Evolutionary conservation across 163 green algal genomes (phyloP), one percentile per base, ranked within the genome.

Genomic region (Scenedesmus sp.): DNA sequence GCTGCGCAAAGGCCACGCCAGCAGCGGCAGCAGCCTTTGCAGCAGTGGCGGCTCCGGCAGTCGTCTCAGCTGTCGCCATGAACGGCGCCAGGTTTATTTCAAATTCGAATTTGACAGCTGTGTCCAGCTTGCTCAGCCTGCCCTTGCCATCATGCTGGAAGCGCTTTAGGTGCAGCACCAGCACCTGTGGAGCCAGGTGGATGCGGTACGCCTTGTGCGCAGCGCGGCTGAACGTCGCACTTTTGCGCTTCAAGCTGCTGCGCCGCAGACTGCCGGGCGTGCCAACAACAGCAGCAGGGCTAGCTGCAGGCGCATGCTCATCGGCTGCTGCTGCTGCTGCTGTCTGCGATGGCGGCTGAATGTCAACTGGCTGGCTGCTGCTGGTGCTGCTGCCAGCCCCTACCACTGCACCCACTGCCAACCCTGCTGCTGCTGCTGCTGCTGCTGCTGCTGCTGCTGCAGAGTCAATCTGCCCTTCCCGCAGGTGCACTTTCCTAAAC

Each of bases 131-230:
- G 23, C n/a, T 64, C 70, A 93, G 84, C 85, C 77, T n/a, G 23
- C 90, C 90, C 16, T 59, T 64, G 4, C 73, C 73, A 34, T 94
- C 87, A 76, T 92, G 87, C 2, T 76, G 81, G 70, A 96, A 96
- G 55, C 95, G 90, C 91, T 96, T 96, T 23, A 96, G 87, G 55
- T 96, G 95, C 60, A 96, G 82, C 57, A 93, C 88, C 12, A 96
- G 83, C 83, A 96, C 84, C 34, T 67, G 73, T 2, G 95, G 95
- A 7, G 90, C 59, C 2, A 93, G 34, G 84, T 91, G 54, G 3
- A 93, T 82, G 10, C 62, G 64, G 54, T 91, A 93, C 9, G 73
- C 16, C 84, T 93, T 93, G 60, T 82, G 57, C 6, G 90, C 90
- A 3, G 57, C 3, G 18, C 90, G 70, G 20, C 52, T 88, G 89